phyloP scores from a whole-genome alignment of 2,329 filamentous ascomycete genomes.

The Aureobasidium subglaciale region DNA sequence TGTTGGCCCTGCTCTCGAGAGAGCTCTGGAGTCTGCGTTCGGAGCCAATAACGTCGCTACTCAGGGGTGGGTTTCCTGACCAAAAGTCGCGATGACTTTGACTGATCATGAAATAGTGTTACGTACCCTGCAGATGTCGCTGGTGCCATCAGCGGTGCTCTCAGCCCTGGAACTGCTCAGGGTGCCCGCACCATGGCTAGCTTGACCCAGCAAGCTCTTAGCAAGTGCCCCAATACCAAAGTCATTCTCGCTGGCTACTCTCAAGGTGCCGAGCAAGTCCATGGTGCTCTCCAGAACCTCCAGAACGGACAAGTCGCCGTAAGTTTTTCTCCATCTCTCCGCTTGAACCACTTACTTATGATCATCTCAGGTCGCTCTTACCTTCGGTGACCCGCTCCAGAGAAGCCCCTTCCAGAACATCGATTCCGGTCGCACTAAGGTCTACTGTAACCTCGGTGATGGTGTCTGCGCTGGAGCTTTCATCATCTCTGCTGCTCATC shows the following conservation, averaged over 20 bases:
- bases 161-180: constrained; percentile 11
- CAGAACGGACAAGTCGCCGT: constrained; percentile 14
- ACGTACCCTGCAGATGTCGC: constrained; percentile 17
- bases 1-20: constrained; percentile 18
- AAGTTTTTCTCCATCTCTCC: neutral
- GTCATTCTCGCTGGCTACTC: constrained; percentile 20
- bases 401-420: constrained; percentile 20
- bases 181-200: constrained; percentile 16
- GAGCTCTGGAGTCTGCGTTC: constrained; percentile 16
- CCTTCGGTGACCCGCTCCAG: constrained; percentile 28
- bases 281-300: constrained; percentile 15
- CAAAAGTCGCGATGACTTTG: neutral
- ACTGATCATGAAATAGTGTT: neutral
- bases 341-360: neutral
- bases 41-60: constrained; percentile 17
- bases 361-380: constrained; percentile 20
- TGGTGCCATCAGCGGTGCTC: constrained; percentile 14
- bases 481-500: constrained; percentile 23
- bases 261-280: constrained; percentile 19
- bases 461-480: constrained; percentile 24
- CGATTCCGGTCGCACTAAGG: constrained; percentile 20
- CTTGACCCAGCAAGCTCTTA: constrained; percentile 14
- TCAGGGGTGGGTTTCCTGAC: constrained; percentile 15
- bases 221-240: constrained; percentile 19
- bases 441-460: constrained; percentile 26